A percentile compares a stretch with the other conserved stretches of the same genome.
phyloP scores from a whole-genome alignment of 1,284 basidiomycete genomes.

The Boletus coffeatus region DNA sequence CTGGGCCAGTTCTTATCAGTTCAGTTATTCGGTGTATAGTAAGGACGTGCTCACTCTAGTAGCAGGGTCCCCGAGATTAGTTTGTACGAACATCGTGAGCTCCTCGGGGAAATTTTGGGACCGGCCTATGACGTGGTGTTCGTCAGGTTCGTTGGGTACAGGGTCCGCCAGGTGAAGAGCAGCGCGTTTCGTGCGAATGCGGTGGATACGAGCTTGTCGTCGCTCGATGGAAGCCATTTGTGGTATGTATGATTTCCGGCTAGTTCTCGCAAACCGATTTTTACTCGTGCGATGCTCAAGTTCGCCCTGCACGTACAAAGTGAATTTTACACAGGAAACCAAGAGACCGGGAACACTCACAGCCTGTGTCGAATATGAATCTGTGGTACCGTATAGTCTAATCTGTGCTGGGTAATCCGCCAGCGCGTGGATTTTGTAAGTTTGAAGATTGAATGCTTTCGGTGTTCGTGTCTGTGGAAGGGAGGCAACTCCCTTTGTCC shows the following conservation, averaged over 20 bases:
- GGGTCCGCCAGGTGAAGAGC: neutral
- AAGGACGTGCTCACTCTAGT: neutral
- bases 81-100: slow-evolving; percentile 13
- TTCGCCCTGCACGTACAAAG: no score
- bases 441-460: neutral
- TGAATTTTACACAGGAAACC: no score
- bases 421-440: neutral
- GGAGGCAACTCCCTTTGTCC: neutral
- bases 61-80: neutral
- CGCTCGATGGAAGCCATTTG: no score
- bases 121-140: slow-evolving; percentile 16
- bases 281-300: no score
- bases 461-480: neutral
- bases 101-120: slow-evolving; percentile 11
- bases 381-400: neutral
- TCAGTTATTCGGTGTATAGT: no score
- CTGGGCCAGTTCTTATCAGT: neutral
- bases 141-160: neutral
- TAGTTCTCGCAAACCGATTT: no score
- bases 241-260: no score
- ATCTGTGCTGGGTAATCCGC: neutral
- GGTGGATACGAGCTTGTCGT: no score
- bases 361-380: neutral
- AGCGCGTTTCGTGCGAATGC: no score
- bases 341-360: no score